Conservation (phyloP, 2,329 filamentous ascomycete species). For the Sphaceloma murrayae region DNA sequence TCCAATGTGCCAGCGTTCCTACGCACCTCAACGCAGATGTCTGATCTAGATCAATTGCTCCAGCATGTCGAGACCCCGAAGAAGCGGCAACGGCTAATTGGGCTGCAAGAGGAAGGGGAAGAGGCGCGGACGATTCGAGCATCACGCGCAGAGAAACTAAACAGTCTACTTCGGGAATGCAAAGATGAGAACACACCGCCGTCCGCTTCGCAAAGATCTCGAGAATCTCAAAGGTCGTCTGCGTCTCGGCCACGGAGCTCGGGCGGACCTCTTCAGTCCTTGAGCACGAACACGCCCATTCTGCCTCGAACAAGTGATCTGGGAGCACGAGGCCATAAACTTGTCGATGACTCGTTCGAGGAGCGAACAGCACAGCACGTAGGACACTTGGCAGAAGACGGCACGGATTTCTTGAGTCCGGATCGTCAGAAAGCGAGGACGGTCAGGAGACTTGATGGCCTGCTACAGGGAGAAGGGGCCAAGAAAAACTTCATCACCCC, state of each 20-base stretch:
- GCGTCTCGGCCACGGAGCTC: neutral
- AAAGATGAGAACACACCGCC: slow-evolving; percentile 14
- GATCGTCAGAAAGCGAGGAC: neutral
- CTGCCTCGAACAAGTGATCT: slow-evolving; percentile 17
- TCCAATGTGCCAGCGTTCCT: slow-evolving; percentile 20
- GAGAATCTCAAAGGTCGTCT: slow-evolving; percentile 8
- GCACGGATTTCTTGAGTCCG: slow-evolving; percentile 4
- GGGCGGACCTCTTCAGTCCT: slow-evolving; percentile 18
- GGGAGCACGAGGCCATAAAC: neutral
- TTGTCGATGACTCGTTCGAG: slow-evolving; percentile 8
- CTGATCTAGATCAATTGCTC: slow-evolving; percentile 36
- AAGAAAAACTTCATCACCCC: slow-evolving; percentile 3
- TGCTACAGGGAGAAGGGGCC: slow-evolving; percentile 5
- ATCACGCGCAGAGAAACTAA: neutral
- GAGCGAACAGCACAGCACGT: neutral
- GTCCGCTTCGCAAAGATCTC: neutral
- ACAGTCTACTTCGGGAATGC: neutral
- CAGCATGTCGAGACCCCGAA: slow-evolving; percentile 29
- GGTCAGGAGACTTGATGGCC: slow-evolving; percentile 1
- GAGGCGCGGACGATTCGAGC: neutral
- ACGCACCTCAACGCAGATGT: slow-evolving; percentile 30
- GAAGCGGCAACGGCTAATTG: slow-evolving; percentile 20
- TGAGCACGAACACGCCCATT: slow-evolving; percentile 21
- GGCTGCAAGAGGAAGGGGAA: slow-evolving; percentile 18
- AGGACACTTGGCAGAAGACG: slow-evolving; percentile 4